Percentiles rank a stretch among this genome's conserved stretches.
These are phyloP conservation scores for Blastobotrys serpentis DNA, from an alignment of 1,139 yeast species.

Conservation along the genomic window DNA sequence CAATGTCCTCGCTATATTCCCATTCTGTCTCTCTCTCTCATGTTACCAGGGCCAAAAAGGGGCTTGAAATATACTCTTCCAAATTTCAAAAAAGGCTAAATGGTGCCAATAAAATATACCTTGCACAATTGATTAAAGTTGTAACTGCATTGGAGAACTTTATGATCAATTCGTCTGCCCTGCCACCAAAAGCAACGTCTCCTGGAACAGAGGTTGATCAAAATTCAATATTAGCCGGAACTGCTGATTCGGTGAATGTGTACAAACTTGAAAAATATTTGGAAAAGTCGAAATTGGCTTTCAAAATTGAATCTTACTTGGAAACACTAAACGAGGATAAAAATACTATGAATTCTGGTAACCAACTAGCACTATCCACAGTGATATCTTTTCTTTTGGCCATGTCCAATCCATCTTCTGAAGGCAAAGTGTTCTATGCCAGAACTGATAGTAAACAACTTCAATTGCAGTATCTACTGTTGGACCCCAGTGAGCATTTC, in stretches of 20 bases:
- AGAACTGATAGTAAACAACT: conserved; percentile 34
- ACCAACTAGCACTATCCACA: conserved; percentile 64
- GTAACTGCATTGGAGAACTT: conserved; percentile 53
- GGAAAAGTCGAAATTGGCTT: conserved; percentile 70
- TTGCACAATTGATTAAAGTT: conserved; percentile 62
- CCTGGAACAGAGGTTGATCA: conserved; percentile 57
- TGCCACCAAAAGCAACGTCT: conserved; percentile 35
- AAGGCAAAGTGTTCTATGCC: conserved; percentile 79
- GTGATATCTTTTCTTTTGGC: conserved; percentile 63
- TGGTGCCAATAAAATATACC: conserved; percentile 69
- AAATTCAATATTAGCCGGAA: conserved; percentile 56
- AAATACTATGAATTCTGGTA: conserved; percentile 25
- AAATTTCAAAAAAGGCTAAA: conserved; percentile 65
- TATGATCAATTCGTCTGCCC: conserved; percentile 35
- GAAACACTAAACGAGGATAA: conserved; percentile 34
- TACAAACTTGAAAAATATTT: conserved; percentile 66
- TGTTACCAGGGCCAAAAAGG: conserved; percentile 44
- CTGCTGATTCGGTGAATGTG: conserved; percentile 71
- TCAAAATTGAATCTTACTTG: conserved; percentile 75
- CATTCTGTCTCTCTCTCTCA: conserved; percentile 54
- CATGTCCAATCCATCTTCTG: conserved; percentile 70
- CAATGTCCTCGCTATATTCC: conserved; percentile 70
- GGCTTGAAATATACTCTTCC: conserved; percentile 53
- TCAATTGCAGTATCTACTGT: conserved; percentile 63
- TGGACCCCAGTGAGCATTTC: conserved; percentile 79